A percentile compares a stretch with the other conserved stretches of the same genome.
These are phyloP conservation scores for Nitzschia sp. DNA, from an alignment of 108 stramenopile species.

Conservation along the genomic window DNA sequence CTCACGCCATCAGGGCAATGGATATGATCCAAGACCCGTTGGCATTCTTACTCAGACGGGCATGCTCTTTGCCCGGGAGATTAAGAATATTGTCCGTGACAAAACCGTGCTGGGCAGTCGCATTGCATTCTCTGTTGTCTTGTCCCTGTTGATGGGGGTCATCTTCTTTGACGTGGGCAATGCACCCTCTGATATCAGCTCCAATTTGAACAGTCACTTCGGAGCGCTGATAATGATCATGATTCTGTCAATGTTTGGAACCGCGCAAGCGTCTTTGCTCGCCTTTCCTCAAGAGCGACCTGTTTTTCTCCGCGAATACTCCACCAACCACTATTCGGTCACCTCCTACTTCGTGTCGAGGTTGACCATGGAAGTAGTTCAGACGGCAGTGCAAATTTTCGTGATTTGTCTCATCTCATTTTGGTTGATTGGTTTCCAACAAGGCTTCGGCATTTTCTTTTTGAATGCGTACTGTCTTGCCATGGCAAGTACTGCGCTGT, in stretches of 20 bases:
- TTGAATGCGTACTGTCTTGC: conserved; percentile 32
- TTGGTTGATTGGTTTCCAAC: conserved; percentile 43
- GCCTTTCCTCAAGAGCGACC: conserved; percentile 87
- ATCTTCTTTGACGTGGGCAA: conserved; percentile 73
- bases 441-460: conserved; percentile 33
- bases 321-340: conserved; percentile 82
- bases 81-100: conserved; percentile 55
- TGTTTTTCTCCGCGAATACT: conserved; percentile 87
- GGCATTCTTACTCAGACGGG: conserved; percentile 47
- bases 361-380: conserved; percentile 57
- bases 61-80: conserved; percentile 62
- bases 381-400: conserved; percentile 60
- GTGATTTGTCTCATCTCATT: conserved; percentile 44
- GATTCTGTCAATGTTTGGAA: conserved; percentile 77
- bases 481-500: conserved; percentile 51
- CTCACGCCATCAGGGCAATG: conserved; percentile 19
- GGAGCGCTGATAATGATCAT: conserved; percentile 70
- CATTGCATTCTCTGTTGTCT: conserved; percentile 61
- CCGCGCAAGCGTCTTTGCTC: conserved; percentile 71
- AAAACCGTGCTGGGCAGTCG: conserved; percentile 55
- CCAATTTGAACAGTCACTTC: conserved; percentile 39
- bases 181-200: conserved; percentile 29
- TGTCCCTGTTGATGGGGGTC: conserved; percentile 64
- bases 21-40: conserved; percentile 26
- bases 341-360: conserved; percentile 72